These are phyloP conservation scores for Ceratocystis colombiana DNA, from an alignment of 2,329 filamentous ascomycete species.

Conservation along the genomic window DNA sequence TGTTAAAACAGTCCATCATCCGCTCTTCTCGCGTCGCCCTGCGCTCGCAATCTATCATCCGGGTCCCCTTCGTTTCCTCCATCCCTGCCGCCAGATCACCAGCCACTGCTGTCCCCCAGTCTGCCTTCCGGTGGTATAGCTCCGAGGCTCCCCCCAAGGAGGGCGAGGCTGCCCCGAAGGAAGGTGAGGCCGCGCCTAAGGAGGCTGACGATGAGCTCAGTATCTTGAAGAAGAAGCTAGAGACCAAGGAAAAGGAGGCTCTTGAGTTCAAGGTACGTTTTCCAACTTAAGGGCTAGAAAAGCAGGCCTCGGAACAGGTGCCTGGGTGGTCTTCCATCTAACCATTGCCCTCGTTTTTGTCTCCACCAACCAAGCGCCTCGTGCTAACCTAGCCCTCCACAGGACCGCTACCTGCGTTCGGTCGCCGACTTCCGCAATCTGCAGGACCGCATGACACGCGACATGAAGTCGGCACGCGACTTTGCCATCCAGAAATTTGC, in stretches of 20 bases:
- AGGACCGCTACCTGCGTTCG: constrained; percentile 92
- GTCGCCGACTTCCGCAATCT: constrained; percentile 97
- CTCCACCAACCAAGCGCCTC: neutral
- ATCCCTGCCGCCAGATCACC: neutral
- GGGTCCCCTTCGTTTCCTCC: constrained; percentile 18
- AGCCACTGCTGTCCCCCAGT: neutral
- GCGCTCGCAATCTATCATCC: constrained; percentile 18
- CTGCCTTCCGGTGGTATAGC: constrained; percentile 25
- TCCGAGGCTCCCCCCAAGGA: constrained; percentile 26
- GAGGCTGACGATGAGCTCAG: constrained; percentile 34
- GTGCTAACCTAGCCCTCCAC: constrained; percentile 7
- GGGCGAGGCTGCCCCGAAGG: constrained; percentile 29
- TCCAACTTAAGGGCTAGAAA: neutral
- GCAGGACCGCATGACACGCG: constrained; percentile 84
- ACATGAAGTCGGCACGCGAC: constrained; percentile 75
- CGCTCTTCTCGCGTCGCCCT: constrained; percentile 21
- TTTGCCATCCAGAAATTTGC: constrained; percentile 96
- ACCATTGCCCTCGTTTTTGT: neutral
- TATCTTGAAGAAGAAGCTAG: constrained; percentile 43
- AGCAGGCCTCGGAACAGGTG: neutral
- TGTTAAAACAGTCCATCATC: constrained; percentile 23
- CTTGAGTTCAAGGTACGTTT: constrained; percentile 71
- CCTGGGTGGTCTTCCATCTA: neutral
- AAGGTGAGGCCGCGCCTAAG: constrained; percentile 30
- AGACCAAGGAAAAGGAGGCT: constrained; percentile 44